Conservation (phyloP, 495 filamentous ascomycete species). For the Xylaria sp. region DNA sequence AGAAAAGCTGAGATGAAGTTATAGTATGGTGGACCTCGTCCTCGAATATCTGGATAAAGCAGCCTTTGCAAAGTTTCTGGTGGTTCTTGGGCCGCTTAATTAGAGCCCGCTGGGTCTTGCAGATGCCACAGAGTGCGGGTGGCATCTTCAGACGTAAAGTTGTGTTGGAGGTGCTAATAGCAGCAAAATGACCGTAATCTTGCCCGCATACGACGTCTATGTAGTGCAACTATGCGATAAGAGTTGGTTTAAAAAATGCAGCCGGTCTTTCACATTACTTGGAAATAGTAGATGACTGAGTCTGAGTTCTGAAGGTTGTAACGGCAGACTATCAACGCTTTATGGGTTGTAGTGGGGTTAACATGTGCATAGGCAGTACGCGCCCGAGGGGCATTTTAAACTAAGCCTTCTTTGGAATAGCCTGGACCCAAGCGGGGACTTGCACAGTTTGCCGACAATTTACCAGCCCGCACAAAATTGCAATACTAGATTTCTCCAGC, state of each 20-base stretch:
- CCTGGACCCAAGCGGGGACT: background rate
- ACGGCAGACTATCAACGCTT: too few species aligned
- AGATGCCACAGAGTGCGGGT: conserved; percentile 71
- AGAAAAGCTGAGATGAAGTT: conserved; percentile 76
- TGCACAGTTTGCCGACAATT: conserved; percentile 31
- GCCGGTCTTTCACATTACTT: background rate
- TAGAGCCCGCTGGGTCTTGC: conserved; percentile 76
- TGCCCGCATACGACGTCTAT: background rate
- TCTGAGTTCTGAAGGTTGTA: background rate
- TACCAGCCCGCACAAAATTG: conserved; percentile 31
- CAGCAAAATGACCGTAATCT: background rate
- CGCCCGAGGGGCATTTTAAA: conserved; percentile 31
- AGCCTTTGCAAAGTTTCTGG: conserved; percentile 85
- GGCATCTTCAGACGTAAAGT: conserved; percentile 47
- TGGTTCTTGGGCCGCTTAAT: conserved; percentile 95
- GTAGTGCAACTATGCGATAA: background rate
- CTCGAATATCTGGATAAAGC: conserved; percentile 89
- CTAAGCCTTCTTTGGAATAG: conserved; percentile 26
- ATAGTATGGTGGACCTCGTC: conserved; percentile 94
- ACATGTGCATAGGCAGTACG: conserved; percentile 1
- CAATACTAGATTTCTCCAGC: conserved; percentile 33
- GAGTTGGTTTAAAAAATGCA: background rate
- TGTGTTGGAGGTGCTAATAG: conserved; percentile 5
- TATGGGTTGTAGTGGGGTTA: conserved; percentile 15
- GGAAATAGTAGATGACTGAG: background rate